Evolutionary conservation across 768 basidiomycete genomes (phyloP).

Genomic region (Amylocystis lapponica): DNA sequence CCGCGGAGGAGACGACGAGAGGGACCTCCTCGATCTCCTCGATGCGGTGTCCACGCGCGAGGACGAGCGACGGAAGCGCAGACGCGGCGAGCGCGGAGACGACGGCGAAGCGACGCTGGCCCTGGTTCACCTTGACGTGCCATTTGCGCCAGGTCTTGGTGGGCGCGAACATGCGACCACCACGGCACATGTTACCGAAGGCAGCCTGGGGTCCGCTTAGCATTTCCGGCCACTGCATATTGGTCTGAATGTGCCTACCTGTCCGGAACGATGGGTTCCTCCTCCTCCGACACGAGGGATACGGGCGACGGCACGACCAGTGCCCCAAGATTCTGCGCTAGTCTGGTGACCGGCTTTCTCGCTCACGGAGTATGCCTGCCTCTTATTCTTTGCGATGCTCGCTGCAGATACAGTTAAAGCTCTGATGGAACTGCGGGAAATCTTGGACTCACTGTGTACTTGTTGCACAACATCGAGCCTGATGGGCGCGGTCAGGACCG

Average conservation of each 20-base stretch:
- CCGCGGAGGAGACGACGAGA: conserved; percentile 73
- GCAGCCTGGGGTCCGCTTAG: conserved; percentile 67
- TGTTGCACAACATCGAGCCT: conserved; percentile 97
- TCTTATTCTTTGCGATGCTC: conserved; percentile 96
- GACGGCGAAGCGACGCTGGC: conserved; percentile 96
- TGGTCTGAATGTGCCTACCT: conserved; percentile 64
- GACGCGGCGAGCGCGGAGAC: conserved; percentile 98
- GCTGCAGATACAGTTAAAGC: conserved; percentile 40
- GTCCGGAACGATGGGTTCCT: conserved; percentile 97
- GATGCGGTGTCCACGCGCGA: conserved; percentile 98
- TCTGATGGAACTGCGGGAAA: too few relatives aligned
- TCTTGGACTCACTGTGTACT: conserved; percentile 81
- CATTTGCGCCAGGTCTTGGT: conserved; percentile 99
- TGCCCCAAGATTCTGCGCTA: conserved; percentile 99
- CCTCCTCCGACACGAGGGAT: conserved; percentile 99
- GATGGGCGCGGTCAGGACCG: conserved; percentile 97
- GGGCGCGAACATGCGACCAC: conserved; percentile 99
- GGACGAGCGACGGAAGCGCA: conserved; percentile 95
- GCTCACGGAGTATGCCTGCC: conserved; percentile 94
- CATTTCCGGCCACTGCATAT: conserved; percentile 5
- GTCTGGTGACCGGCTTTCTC: conserved; percentile 99
- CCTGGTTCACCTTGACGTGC: conserved; percentile 99
- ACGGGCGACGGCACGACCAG: conserved; percentile 99
- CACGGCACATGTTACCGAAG: conserved; percentile 99
- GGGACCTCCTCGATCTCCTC: conserved; percentile 97